Base-by-base conservation (phyloP, 768 basidiomycete genomes). In the Mycena filopes region DNA sequence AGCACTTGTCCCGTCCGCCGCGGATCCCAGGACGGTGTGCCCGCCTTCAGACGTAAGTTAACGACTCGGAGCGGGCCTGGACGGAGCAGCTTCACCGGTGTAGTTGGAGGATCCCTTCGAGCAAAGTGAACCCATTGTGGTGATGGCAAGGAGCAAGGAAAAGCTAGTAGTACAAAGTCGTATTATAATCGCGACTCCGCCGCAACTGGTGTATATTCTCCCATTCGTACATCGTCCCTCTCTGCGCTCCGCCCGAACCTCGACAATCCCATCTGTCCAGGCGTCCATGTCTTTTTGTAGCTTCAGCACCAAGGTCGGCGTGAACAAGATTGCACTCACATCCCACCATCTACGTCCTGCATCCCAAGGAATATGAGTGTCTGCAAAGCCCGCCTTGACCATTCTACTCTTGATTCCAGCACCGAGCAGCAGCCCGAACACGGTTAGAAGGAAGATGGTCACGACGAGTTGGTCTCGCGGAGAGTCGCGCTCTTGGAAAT, bases 391-490 rank as follows among this genome's bases (percentile, higher is more conserved):
- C 49, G 91, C 92, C 75, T 90, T 93, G 63, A 89, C 73, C 87
- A 95, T 92, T 66, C 92, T 86, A 70, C 83, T 89, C 80, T 92
- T 93, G 73, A 97, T 87, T 16, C 94, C 94, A 36, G 94, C 94
- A 54, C 87, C 90, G 26, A 97, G 81, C 45, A 97, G 80, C 60
- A 97, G 84, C 23, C 94, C 94, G 70, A 96, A 90, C 28, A 98
- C 90, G 31, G 89, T 92, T 67, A 98, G 79, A 29, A 97, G 82
- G 81, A 97, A 98, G 55, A 96, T 82, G 20, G 95, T 95, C 48
- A 97, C 96, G 33, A 97, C 91, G 29, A 96, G 83, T 74, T 97
- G 95, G 79, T 98, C 96, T 76, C 95, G 81, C n/a, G 96, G 96
- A 21, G 94, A 96, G 81, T 97, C 95, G 66, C 96, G 88, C 81